These are phyloP conservation scores for Lentithecium fluviatile DNA, from an alignment of 495 filamentous ascomycete genomes.

Conservation along the genomic window DNA sequence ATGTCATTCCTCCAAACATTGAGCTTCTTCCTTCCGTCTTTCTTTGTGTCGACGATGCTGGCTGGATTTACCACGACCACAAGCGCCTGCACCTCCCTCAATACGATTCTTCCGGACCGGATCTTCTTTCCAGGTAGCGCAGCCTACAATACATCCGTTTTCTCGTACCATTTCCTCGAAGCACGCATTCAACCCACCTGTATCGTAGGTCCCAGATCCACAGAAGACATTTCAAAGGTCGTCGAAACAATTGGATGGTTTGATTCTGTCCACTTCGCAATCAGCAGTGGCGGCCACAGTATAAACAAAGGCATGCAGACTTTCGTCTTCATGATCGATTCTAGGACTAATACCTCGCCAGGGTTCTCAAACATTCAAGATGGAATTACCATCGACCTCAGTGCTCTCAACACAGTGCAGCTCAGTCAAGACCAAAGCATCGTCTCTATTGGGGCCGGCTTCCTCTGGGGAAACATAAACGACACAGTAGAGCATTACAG, in stretches of 20 bases:
- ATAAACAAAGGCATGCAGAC: too few relatives aligned
- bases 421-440: slow-evolving; percentile 42
- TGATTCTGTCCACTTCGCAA: too few relatives aligned
- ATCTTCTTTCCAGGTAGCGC: not conserved
- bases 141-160: not conserved
- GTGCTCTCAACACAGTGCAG: slow-evolving; percentile 43
- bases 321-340: not conserved
- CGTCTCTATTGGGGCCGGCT: slow-evolving; percentile 46
- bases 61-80: too few relatives aligned
- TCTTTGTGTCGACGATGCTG: too few relatives aligned
- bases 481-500: slow-evolving; percentile 3
- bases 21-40: too few relatives aligned
- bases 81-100: too few relatives aligned
- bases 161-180: slow-evolving; percentile 1
- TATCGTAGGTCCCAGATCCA: not conserved
- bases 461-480: slow-evolving; percentile 24
- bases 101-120: not conserved
- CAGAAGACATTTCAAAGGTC: not conserved
- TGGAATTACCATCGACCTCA: slow-evolving; percentile 55
- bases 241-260: not conserved
- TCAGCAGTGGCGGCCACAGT: too few relatives aligned
- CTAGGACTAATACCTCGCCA: not conserved
- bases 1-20: too few relatives aligned
- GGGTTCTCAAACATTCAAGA: slow-evolving; percentile 44
- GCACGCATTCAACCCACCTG: not conserved